These are phyloP conservation scores for Colletotrichum tropicicola DNA, from an alignment of 2,329 filamentous ascomycete genomes.

Conservation along the genomic window DNA sequence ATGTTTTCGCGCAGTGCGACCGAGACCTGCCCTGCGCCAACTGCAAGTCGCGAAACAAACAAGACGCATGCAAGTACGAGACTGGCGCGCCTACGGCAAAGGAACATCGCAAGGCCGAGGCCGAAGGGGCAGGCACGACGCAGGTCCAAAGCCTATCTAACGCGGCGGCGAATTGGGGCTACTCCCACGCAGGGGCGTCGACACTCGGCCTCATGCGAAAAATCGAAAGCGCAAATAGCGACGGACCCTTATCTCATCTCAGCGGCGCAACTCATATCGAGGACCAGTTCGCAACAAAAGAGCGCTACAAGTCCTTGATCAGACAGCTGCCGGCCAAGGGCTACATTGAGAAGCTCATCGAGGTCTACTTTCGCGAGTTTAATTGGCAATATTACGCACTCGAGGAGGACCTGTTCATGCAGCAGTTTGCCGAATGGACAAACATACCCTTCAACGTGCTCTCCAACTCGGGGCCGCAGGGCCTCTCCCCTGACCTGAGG, in stretches of 20 bases:
- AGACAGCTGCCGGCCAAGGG: conserved; percentile 64
- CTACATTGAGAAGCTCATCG: conserved; percentile 63
- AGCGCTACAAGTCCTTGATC: conserved; percentile 67
- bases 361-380: conserved; percentile 64
- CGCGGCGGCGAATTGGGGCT: conserved; percentile 61
- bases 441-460: conserved; percentile 61
- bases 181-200: conserved; percentile 59
- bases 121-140: conserved; percentile 30
- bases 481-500: conserved; percentile 58
- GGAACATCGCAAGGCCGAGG: conserved; percentile 40
- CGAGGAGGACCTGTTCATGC: conserved; percentile 60
- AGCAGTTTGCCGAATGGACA: conserved; percentile 64
- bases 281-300: conserved; percentile 54
- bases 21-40: conserved; percentile 67
- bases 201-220: conserved; percentile 64
- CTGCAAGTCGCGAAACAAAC: conserved; percentile 65
- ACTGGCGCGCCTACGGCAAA: conserved; percentile 55
- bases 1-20: conserved; percentile 57
- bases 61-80: conserved; percentile 66
- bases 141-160: conserved; percentile 46
- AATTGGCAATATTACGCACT: conserved; percentile 68
- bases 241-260: conserved; percentile 42
- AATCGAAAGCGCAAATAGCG: conserved; percentile 56
- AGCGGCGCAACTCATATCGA: conserved; percentile 36
- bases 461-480: conserved; percentile 57